These are phyloP conservation scores for Pseudomonodictys pantanalensis DNA, from an alignment of 495 filamentous ascomycete species.

Conservation along the genomic window DNA sequence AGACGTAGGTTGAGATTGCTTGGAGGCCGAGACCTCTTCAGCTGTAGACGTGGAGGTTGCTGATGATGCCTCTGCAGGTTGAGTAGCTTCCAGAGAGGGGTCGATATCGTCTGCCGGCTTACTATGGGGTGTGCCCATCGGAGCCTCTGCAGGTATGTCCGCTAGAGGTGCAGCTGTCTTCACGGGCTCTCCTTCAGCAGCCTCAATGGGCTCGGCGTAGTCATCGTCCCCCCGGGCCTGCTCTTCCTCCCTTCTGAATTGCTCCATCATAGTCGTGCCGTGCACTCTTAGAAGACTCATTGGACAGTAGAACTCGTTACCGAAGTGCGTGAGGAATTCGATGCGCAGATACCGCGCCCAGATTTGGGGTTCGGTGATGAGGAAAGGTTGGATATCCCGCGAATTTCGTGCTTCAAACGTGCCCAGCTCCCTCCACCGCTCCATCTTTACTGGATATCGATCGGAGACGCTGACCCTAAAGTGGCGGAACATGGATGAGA, in stretches of 20 bases:
- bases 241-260: constrained; percentile 75
- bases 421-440: constrained; percentile 87
- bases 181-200: constrained; percentile 37
- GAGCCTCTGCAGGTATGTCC: no score
- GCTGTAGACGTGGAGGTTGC: not conserved
- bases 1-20: not conserved
- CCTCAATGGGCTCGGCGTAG: constrained; percentile 45
- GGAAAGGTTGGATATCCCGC: constrained; percentile 89
- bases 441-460: constrained; percentile 84
- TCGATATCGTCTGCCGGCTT: not conserved
- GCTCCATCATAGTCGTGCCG: constrained; percentile 94
- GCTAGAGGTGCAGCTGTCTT: constrained; percentile 16
- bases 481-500: constrained; percentile 89
- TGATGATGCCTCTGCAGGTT: not conserved
- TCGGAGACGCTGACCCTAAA: constrained; percentile 90
- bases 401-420: constrained; percentile 88
- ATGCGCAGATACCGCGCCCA: constrained; percentile 91
- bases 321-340: constrained; percentile 91
- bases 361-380: constrained; percentile 87
- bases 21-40: not conserved
- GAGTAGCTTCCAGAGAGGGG: not conserved
- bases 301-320: constrained; percentile 94
- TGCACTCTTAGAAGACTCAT: constrained; percentile 87
- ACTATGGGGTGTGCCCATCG: no score
- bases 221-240: constrained; percentile 59